Conservation (phyloP, 2,329 filamentous ascomycete species). For the Fusarium luffae region DNA sequence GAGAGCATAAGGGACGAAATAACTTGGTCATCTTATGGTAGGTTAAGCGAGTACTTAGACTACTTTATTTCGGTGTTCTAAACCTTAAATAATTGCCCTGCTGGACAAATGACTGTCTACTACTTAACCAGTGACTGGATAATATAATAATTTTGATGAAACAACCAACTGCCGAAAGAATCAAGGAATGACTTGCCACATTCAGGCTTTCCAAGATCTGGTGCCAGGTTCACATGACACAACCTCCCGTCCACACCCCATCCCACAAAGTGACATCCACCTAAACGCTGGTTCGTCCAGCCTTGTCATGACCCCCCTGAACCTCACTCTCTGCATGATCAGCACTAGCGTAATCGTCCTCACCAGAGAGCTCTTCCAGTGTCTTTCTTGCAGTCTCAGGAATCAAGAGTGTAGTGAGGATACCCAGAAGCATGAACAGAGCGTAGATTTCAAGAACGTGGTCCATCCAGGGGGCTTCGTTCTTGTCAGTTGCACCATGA, state of each 20-base stretch:
- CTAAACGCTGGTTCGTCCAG: slow-evolving; percentile 33
- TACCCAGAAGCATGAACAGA: slow-evolving; percentile 80
- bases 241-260: neutral
- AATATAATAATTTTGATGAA: neutral
- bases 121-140: neutral
- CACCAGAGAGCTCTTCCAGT: slow-evolving; percentile 69
- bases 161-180: neutral
- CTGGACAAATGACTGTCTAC: no score
- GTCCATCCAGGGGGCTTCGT: slow-evolving; percentile 73
- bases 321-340: slow-evolving; percentile 25
- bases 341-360: slow-evolving; percentile 48
- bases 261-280: neutral
- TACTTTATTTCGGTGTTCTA: no score
- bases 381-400: slow-evolving; percentile 81
- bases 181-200: slow-evolving; percentile 6
- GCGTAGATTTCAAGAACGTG: slow-evolving; percentile 81
- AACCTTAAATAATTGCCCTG: no score
- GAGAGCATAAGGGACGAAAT: no score
- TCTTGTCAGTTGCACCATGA: slow-evolving; percentile 53
- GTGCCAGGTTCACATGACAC: slow-evolving; percentile 13
- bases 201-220: neutral
- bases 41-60: no score
- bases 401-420: slow-evolving; percentile 75
- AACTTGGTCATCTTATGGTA: no score
- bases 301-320: slow-evolving; percentile 27